These are phyloP conservation scores for Moricandia arvensis DNA, from an alignment of 345 rosid species.

Conservation along the genomic window DNA sequence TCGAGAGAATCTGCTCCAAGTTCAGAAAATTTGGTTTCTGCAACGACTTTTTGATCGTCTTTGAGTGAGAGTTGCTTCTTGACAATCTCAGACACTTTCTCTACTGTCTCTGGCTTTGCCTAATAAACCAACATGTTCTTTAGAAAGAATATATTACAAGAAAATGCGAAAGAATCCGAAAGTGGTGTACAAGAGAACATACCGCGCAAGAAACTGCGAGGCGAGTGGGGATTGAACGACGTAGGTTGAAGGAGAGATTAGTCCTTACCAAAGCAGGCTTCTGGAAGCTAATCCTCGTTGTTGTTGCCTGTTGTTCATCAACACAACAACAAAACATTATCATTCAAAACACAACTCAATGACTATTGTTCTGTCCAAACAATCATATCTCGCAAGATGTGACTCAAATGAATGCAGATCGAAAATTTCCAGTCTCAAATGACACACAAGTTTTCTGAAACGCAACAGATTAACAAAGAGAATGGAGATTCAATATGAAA, in stretches of 20 bases:
- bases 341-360: not conserved
- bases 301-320: slow-evolving; percentile 37
- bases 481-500: not conserved
- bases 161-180: not conserved
- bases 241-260: slow-evolving; percentile 40
- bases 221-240: slow-evolving; percentile 34
- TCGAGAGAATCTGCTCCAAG: slow-evolving; percentile 89
- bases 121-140: slow-evolving; percentile 12
- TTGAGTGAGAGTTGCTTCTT: slow-evolving; percentile 61
- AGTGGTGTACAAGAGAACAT: slow-evolving; percentile 21
- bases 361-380: not conserved
- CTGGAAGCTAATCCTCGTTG: slow-evolving; percentile 33
- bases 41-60: slow-evolving; percentile 39
- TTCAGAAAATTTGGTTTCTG: slow-evolving; percentile 52
- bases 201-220: slow-evolving; percentile 58
- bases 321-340: not conserved
- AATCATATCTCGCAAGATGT: not conserved
- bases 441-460: not conserved
- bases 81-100: slow-evolving; percentile 59
- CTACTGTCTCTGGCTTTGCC: slow-evolving; percentile 64
- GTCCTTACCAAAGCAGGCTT: slow-evolving; percentile 36
- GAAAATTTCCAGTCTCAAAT: not conserved
- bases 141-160: not conserved
- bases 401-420: slow-evolving; percentile 4
- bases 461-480: not conserved